A percentile compares a stretch with the other conserved stretches of the same genome.
These are phyloP conservation scores for Chrysoporthe deuterocubensis DNA, from an alignment of 2,329 filamentous ascomycete species.

Conservation along the genomic window DNA sequence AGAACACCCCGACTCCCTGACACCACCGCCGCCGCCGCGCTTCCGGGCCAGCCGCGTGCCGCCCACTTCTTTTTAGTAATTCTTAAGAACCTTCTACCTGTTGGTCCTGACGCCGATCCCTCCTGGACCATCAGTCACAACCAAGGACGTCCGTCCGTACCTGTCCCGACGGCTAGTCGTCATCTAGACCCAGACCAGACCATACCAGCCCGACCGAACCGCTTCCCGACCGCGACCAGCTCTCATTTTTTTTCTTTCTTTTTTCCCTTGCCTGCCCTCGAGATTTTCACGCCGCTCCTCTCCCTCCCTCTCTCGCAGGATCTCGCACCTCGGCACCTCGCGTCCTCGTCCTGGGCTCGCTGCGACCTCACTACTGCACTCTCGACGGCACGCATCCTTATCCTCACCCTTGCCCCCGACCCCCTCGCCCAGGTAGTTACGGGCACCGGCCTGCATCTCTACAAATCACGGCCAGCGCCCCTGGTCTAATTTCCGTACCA, in stretches of 20 bases:
- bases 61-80: neutral
- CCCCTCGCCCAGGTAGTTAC: neutral
- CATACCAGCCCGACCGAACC: slow-evolving; percentile 1
- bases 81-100: neutral
- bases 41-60: neutral
- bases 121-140: neutral
- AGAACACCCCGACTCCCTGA: neutral
- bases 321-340: neutral
- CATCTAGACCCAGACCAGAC: neutral
- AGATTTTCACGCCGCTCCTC: neutral
- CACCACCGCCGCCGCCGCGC: neutral
- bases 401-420: neutral
- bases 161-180: slow-evolving; percentile 3
- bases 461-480: slow-evolving; percentile 12
- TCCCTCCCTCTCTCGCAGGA: neutral
- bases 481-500: slow-evolving; percentile 13
- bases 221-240: neutral
- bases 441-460: slow-evolving; percentile 6
- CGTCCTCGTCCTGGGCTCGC: neutral
- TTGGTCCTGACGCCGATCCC: neutral
- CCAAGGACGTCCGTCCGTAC: neutral
- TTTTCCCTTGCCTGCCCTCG: neutral
- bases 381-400: neutral
- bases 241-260: neutral
- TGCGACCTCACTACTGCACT: neutral